phyloP scores from a whole-genome alignment of 2,329 filamentous ascomycete genomes.

The Epichloe gansuensis region DNA sequence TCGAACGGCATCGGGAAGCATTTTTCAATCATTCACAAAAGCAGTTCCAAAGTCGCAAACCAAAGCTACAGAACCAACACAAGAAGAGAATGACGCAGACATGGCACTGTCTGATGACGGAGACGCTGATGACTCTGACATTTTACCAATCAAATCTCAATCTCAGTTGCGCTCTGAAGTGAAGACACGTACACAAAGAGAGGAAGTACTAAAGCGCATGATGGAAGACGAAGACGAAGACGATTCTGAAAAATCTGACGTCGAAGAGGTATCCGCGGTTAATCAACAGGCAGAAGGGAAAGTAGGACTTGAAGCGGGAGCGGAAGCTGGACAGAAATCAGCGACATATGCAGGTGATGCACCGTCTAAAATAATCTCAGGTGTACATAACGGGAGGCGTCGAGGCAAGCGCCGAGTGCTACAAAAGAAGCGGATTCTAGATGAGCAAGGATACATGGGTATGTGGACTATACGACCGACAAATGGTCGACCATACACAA shows the following conservation, averaged over 20 bases:
- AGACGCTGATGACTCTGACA: slow-evolving; percentile 26
- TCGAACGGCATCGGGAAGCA: slow-evolving; percentile 45
- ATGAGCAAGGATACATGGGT: slow-evolving; percentile 86
- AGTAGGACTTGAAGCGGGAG: slow-evolving; percentile 18
- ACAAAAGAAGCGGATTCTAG: slow-evolving; percentile 78
- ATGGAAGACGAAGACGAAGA: slow-evolving; percentile 37
- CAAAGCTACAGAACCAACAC: slow-evolving; percentile 35
- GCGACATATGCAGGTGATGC: slow-evolving; percentile 29
- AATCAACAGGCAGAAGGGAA: slow-evolving; percentile 29
- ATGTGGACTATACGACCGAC: slow-evolving; percentile 23
- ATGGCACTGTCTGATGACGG: slow-evolving; percentile 28
- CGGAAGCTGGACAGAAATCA: slow-evolving; percentile 20
- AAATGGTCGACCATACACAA: neutral
- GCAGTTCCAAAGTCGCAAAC: slow-evolving; percentile 25
- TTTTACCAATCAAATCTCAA: slow-evolving; percentile 16
- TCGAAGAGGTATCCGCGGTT: slow-evolving; percentile 24
- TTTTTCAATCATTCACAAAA: slow-evolving; percentile 74
- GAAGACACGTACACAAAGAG: slow-evolving; percentile 23
- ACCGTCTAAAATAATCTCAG: slow-evolving; percentile 40
- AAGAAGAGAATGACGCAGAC: slow-evolving; percentile 18
- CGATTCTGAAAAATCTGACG: slow-evolving; percentile 38
- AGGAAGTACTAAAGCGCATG: slow-evolving; percentile 28
- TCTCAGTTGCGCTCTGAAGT: slow-evolving; percentile 14
- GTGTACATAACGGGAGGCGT: slow-evolving; percentile 46
- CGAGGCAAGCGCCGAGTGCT: slow-evolving; percentile 69